Evolutionary conservation across 257 asterid genomes (phyloP).

Genomic region (Nicotiana sylvestris): DNA sequence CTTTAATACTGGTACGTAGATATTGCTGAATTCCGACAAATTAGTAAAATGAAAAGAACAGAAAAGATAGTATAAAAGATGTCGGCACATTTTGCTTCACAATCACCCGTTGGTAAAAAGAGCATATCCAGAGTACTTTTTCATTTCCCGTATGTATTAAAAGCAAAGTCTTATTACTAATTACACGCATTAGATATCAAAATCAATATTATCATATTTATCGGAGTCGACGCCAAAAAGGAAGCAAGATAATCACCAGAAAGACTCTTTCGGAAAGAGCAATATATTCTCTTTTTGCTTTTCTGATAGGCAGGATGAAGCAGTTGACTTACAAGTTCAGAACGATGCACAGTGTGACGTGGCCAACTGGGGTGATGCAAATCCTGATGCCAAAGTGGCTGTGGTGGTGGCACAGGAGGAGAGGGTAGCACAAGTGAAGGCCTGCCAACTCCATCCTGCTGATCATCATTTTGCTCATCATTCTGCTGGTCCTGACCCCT

Average conservation of each 20-base stretch:
- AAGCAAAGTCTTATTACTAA: background rate
- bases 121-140: background rate
- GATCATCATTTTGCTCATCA: slow-evolving; percentile 59
- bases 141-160: background rate
- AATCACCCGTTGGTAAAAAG: background rate
- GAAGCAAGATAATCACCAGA: background rate
- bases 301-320: background rate
- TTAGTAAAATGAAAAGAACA: slow-evolving; percentile 1
- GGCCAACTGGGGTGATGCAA: slow-evolving; percentile 80
- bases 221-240: background rate
- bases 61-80: background rate
- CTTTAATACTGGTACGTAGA: background rate
- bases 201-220: background rate
- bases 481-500: slow-evolving; percentile 50
- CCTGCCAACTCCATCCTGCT: slow-evolving; percentile 46
- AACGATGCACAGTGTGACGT: slow-evolving; percentile 73
- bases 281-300: background rate
- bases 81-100: background rate
- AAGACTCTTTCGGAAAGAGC: background rate
- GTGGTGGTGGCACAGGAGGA: slow-evolving; percentile 90
- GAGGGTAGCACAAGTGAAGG: slow-evolving; percentile 67
- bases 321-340: slow-evolving; percentile 63
- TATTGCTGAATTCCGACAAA: background rate
- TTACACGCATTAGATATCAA: background rate
- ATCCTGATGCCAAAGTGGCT: slow-evolving; percentile 85